Evolutionary conservation across 768 basidiomycete genomes (phyloP), one percentile per base, ranked within the genome.

Genomic region (Rhodotorula paludigena): DNA sequence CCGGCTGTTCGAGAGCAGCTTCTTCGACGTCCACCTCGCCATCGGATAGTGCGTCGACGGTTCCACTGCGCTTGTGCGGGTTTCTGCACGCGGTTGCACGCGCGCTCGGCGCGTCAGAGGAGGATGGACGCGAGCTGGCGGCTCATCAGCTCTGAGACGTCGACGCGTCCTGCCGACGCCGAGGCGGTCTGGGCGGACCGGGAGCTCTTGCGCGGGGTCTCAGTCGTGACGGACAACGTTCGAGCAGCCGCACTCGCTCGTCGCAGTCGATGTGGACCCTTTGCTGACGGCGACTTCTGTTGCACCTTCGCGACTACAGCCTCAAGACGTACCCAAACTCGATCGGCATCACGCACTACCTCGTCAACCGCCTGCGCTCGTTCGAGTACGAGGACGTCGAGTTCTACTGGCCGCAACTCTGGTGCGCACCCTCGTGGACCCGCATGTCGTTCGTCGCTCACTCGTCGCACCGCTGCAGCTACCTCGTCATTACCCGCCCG

Each of bases 401-500:
- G 69, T 81, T 81, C 73, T 82, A 82, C 73, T 82, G 81, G 81
- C 80, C 81, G 18, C 80, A 82, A 65, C 79, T 82, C 44, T 80
- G 80, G 80, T 80, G 6, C 45, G 80, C 71, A 10, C 18, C 9
- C 30, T 14, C 11, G 25, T n/a, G n/a, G 18, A 15, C 28, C 25
- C 6, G 16, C 33, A 7, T 10, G 11, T 21, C 32, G 5, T 14
- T 1, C 35, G 18, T 3, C 23, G 21, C 44, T 42, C 33, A 56
- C 32, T 5, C 7, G 5, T 5, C 5, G 2, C 41, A 11, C n/a
- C 6, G 35, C 4, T 5, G 51, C 76, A 98, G 94, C 78, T 92
- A 99, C 81, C 85, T 99, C 44, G 86, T 97, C 64, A 85, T 98
- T 59, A 96, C 94, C 7, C 85, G 89, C 62, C 92, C 93, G 2